phyloP scores from a whole-genome alignment of 768 basidiomycete genomes.

The Naganishia onofrii region DNA sequence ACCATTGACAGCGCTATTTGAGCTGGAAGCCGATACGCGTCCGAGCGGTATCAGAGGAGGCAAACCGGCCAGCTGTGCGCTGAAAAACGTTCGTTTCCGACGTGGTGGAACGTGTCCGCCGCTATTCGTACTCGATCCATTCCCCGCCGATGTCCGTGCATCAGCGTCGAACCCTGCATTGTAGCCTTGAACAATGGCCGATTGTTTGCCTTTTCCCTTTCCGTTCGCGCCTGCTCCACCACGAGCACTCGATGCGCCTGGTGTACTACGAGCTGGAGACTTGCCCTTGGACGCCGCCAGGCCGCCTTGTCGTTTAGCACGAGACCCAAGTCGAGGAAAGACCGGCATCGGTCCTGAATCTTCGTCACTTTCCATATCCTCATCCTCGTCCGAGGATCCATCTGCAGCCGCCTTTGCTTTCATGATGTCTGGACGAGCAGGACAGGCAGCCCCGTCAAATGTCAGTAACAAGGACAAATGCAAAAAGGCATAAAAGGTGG shows the following conservation, averaged over 20 bases:
- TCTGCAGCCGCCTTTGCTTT: constrained; percentile 30
- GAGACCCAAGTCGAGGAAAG: constrained; percentile 15
- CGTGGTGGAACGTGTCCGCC: constrained; percentile 1
- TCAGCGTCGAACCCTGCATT: constrained; percentile 4
- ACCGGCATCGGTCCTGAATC: constrained; percentile 25
- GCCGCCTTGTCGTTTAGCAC: constrained; percentile 19
- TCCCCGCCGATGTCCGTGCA: neutral
- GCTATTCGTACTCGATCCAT: neutral
- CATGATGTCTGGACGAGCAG: constrained; percentile 28
- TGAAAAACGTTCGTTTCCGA: constrained; percentile 19
- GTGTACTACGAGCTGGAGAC: constrained; percentile 4
- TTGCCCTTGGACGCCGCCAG: constrained; percentile 17
- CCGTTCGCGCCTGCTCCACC: neutral
- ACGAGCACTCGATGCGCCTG: neutral
- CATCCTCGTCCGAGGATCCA: constrained; percentile 33
- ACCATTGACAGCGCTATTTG: constrained; percentile 2
- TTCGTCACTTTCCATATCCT: constrained; percentile 29
- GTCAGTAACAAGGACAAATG: neutral
- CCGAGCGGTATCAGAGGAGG: constrained; percentile 18
- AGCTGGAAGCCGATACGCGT: neutral
- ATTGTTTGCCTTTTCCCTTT: constrained; percentile 6
- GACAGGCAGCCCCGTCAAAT: neutral
- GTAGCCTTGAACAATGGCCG: constrained; percentile 13
- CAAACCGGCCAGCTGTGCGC: neutral
- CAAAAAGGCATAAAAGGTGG: neutral